A percentile compares a stretch with the other conserved stretches of the same genome.
These are phyloP conservation scores for Tetrahymena elliotti DNA, from an alignment of 73 alveolate genomes.

Conservation along the genomic window DNA sequence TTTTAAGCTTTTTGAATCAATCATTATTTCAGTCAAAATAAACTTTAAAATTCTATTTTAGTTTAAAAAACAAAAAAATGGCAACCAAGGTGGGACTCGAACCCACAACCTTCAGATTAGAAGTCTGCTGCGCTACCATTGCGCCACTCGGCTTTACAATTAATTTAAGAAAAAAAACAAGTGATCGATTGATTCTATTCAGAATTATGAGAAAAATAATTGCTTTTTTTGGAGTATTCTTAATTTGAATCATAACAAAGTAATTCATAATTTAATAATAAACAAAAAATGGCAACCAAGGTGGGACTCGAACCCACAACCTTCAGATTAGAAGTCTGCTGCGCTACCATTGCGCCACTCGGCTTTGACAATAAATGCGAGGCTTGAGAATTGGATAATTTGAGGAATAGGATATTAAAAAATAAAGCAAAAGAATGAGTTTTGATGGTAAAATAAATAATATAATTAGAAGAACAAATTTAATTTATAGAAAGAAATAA, in stretches of 20 bases:
- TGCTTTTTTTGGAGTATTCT: neutral
- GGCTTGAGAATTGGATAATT: neutral
- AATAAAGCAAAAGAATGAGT: neutral
- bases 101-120: neutral
- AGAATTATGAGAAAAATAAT: no score
- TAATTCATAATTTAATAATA: no score
- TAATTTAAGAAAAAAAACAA: neutral
- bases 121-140: neutral
- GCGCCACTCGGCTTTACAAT: neutral
- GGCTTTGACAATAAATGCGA: neutral
- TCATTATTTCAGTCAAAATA: neutral
- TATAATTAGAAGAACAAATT: neutral
- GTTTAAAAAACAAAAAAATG: neutral
- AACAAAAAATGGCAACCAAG: neutral
- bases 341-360: conserved; percentile 6
- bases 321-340: conserved; percentile 1
- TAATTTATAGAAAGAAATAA: neutral
- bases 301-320: conserved; percentile 5
- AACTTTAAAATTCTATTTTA: neutral
- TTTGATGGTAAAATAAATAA: neutral
- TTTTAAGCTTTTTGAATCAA: no score
- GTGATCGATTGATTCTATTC: neutral
- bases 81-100: neutral
- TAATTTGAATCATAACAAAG: neutral
- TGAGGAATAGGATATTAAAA: neutral